Evolutionary conservation across 2,329 filamentous ascomycete species (phyloP).

Genomic region (Penicillium sp.): DNA sequence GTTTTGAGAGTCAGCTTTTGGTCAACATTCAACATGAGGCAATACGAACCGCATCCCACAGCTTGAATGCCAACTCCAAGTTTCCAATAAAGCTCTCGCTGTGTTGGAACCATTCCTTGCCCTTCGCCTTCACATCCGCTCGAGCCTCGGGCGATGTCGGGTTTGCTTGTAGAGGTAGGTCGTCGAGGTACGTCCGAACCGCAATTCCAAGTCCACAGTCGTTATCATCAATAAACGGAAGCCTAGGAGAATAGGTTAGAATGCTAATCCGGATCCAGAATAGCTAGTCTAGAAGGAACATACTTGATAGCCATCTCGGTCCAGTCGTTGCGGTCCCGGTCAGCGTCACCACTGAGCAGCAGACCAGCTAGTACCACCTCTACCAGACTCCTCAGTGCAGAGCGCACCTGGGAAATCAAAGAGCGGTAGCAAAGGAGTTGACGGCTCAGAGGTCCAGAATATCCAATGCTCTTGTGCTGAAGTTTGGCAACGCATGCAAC

Average conservation of each 20-base stretch:
- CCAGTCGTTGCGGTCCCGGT: slow-evolving; percentile 60
- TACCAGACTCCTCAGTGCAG: slow-evolving; percentile 68
- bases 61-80: slow-evolving; percentile 51
- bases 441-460: slow-evolving; percentile 86
- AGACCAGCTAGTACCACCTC: slow-evolving; percentile 74
- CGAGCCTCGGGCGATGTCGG: slow-evolving; percentile 45
- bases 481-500: slow-evolving; percentile 75
- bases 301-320: slow-evolving; percentile 65
- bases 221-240: slow-evolving; percentile 41
- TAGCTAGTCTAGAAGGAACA: slow-evolving; percentile 22
- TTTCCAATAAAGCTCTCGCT: slow-evolving; percentile 51
- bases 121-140: slow-evolving; percentile 44
- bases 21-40: neutral
- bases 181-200: slow-evolving; percentile 43
- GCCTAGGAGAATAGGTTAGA: slow-evolving; percentile 18
- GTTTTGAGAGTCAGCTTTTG: slow-evolving; percentile 11
- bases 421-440: slow-evolving; percentile 80
- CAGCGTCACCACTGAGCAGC: slow-evolving; percentile 70
- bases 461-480: slow-evolving; percentile 74
- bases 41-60: slow-evolving; percentile 56
- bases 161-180: slow-evolving; percentile 50
- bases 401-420: slow-evolving; percentile 68
- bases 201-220: slow-evolving; percentile 42
- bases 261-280: neutral
- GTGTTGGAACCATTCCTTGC: slow-evolving; percentile 54